A percentile compares a stretch with the other conserved stretches of the same genome.
Conservation (phyloP, 306 rosid species). For the Casuarina equisetifolia region DNA sequence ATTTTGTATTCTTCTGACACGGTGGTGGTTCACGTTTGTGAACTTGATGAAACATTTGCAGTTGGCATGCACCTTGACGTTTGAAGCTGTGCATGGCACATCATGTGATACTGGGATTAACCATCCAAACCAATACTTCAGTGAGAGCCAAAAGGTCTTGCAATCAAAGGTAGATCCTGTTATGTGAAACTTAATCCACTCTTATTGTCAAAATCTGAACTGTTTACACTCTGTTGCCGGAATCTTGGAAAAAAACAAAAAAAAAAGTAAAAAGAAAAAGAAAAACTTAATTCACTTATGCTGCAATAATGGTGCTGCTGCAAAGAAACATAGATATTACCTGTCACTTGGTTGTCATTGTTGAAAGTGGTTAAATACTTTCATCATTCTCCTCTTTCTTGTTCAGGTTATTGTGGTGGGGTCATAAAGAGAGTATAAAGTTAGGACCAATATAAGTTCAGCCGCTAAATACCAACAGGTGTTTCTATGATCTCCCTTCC, state of each 20-base stretch:
- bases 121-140: constrained; percentile 96
- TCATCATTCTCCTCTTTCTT: constrained; percentile 1
- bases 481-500: not conserved
- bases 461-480: constrained; percentile 11
- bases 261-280: too few species aligned
- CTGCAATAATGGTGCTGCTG: not conserved
- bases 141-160: constrained; percentile 71
- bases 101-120: constrained; percentile 90
- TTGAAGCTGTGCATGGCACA: constrained; percentile 76
- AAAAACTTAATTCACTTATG: not conserved
- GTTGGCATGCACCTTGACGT: constrained; percentile 97
- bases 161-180: constrained; percentile 50
- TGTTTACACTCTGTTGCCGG: constrained; percentile 2
- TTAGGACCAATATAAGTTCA: not conserved
- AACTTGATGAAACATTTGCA: constrained; percentile 41
- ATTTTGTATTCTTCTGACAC: constrained; percentile 8
- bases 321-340: not conserved
- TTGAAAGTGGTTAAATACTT: not conserved
- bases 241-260: not conserved
- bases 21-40: constrained; percentile 23
- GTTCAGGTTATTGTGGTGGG: constrained; percentile 13
- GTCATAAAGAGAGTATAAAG: not conserved
- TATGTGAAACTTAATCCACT: constrained; percentile 14
- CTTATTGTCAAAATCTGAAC: constrained; percentile 3
- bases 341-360: not conserved